phyloP scores from a whole-genome alignment of 1,139 yeast genomes.

The Barnettozyma hawaiiensis region DNA sequence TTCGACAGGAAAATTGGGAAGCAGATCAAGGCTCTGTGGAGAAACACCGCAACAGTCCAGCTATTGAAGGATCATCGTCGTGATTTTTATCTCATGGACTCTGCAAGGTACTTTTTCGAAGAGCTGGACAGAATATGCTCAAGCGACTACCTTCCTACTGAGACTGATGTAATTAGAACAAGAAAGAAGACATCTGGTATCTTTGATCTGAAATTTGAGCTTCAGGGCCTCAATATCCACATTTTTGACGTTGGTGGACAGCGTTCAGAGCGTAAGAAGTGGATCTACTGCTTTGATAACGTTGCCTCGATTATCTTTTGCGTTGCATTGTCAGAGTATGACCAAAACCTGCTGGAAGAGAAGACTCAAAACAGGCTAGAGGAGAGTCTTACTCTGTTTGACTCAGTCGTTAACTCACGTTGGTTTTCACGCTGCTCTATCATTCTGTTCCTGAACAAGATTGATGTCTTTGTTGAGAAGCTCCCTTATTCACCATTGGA shows the following conservation, averaged over 20 bases:
- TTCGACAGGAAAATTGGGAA: conserved; percentile 42
- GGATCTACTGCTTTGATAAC: conserved; percentile 95
- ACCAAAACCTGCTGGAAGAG: conserved; percentile 80
- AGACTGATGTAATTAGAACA: conserved; percentile 75
- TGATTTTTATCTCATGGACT: conserved; percentile 80
- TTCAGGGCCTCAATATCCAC: conserved; percentile 73
- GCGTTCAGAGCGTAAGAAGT: conserved; percentile 84
- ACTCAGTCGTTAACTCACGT: conserved; percentile 86
- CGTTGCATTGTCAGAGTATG: conserved; percentile 86
- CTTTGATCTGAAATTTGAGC: conserved; percentile 71
- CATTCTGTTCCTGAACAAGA: conserved; percentile 80
- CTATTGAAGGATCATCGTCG: conserved; percentile 59
- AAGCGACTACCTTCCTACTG: conserved; percentile 62
- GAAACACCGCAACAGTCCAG: conserved; percentile 51
- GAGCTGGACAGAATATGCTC: conserved; percentile 59
- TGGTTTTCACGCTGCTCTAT: conserved; percentile 89
- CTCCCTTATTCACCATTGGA: conserved; percentile 77
- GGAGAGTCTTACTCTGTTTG: conserved; percentile 80
- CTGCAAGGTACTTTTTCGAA: conserved; percentile 74
- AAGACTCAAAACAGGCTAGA: conserved; percentile 74
- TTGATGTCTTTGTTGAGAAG: conserved; percentile 85
- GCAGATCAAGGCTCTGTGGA: conserved; percentile 48
- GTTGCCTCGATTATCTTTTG: conserved; percentile 86
- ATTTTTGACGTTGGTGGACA: conserved; percentile 95
- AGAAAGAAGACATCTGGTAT: conserved; percentile 93